phyloP scores from a whole-genome alignment of 2,329 filamentous ascomycete genomes.

The Aspergillus piperis region DNA sequence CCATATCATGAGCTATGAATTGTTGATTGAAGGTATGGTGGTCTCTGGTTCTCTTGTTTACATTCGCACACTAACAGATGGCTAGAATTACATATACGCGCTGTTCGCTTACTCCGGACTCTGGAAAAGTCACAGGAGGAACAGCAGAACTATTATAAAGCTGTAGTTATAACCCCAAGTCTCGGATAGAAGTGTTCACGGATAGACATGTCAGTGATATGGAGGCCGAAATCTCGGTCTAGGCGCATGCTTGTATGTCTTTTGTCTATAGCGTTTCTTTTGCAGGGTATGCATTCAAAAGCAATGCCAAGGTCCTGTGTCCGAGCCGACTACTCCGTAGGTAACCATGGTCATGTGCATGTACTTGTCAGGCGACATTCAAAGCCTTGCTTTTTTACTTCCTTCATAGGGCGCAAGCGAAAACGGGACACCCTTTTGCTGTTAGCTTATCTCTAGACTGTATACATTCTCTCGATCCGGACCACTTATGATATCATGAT shows the following conservation, averaged over 20 bases:
- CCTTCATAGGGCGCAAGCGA: background rate
- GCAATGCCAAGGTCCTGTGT: background rate
- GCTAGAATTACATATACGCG: constrained; percentile 67
- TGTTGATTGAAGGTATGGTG: constrained; percentile 70
- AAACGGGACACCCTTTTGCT: background rate
- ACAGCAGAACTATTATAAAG: constrained; percentile 62
- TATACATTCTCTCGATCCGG: too few species aligned
- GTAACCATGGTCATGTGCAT: background rate
- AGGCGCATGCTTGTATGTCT: background rate
- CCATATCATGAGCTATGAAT: constrained; percentile 66
- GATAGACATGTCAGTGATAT: background rate
- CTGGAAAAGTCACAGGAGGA: constrained; percentile 66
- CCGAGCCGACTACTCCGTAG: background rate
- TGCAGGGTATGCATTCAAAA: background rate
- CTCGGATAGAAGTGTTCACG: background rate
- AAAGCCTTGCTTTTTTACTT: background rate
- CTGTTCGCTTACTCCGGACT: constrained; percentile 63
- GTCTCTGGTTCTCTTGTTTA: too few species aligned
- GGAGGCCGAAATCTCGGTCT: background rate
- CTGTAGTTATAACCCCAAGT: constrained; percentile 49
- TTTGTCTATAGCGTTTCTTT: background rate
- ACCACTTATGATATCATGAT: too few species aligned
- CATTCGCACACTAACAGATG: background rate
- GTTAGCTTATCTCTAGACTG: background rate
- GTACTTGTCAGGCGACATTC: background rate